These are phyloP conservation scores for Paramecium tetraurelia DNA, from an alignment of 73 alveolate genomes.

Conservation along the genomic window DNA sequence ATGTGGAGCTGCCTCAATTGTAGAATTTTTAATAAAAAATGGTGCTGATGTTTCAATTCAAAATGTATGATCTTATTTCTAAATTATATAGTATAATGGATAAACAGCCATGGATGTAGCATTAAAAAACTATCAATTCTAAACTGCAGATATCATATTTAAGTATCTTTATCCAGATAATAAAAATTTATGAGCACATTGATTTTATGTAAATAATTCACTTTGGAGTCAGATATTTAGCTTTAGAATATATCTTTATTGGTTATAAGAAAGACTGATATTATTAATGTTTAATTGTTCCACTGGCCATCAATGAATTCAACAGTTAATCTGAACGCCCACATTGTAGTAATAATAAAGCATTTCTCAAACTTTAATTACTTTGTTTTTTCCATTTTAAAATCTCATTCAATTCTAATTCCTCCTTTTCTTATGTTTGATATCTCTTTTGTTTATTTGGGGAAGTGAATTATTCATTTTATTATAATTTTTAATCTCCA, in stretches of 20 bases:
- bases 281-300: not conserved
- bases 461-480: not conserved
- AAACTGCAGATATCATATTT: conserved; percentile 10
- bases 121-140: not conserved
- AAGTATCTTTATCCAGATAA: conserved; percentile 14
- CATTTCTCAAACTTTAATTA: not conserved
- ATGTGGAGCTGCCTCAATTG: not conserved
- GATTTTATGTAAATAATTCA: not conserved
- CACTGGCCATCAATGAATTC: not conserved
- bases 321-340: not conserved
- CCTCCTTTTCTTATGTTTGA: not conserved
- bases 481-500: not conserved
- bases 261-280: not conserved
- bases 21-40: not conserved
- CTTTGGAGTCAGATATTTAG: conserved; percentile 15
- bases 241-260: not conserved
- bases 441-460: not conserved
- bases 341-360: not conserved
- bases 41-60: conserved; percentile 20
- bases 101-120: conserved; percentile 1
- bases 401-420: not conserved
- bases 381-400: not conserved
- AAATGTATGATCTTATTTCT: not conserved
- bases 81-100: not conserved
- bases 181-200: not conserved